These are phyloP conservation scores for Hemileia vastatrix DNA, from an alignment of 1,284 basidiomycete genomes.

Conservation along the genomic window DNA sequence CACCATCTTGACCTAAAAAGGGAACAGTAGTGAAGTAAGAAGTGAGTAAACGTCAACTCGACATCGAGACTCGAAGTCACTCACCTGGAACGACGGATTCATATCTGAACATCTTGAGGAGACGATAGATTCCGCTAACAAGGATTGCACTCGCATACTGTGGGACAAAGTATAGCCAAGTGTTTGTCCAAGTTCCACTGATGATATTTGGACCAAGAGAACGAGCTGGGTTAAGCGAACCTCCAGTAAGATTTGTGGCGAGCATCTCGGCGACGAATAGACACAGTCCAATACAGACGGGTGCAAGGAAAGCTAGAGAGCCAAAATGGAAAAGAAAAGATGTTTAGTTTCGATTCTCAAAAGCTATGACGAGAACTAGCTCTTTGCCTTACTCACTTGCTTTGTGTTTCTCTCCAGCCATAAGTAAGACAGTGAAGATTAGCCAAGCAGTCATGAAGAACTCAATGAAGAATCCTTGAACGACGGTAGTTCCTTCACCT, in stretches of 20 bases:
- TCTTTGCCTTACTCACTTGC: slow-evolving; percentile 11
- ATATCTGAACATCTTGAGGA: too few species aligned
- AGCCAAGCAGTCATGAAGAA: slow-evolving; percentile 30
- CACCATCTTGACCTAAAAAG: too few species aligned
- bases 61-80: too few species aligned
- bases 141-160: too few species aligned
- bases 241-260: slow-evolving; percentile 34
- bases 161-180: slow-evolving; percentile 34
- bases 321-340: too few species aligned
- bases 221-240: slow-evolving; percentile 35
- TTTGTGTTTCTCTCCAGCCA: slow-evolving; percentile 36
- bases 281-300: slow-evolving; percentile 34
- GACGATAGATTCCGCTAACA: too few species aligned
- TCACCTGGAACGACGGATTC: too few species aligned
- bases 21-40: too few species aligned
- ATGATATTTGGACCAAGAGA: slow-evolving; percentile 32
- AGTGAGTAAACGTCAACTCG: too few species aligned
- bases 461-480: slow-evolving; percentile 34
- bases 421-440: slow-evolving; percentile 32
- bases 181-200: not conserved
- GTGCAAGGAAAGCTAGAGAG: slow-evolving; percentile 28
- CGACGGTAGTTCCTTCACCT: slow-evolving; percentile 27
- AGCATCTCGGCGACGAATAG: slow-evolving; percentile 29
- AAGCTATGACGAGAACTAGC: too few species aligned
- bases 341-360: too few species aligned